These are phyloP conservation scores for Colletotrichum gigasporum DNA, from an alignment of 2,329 filamentous ascomycete species.

Conservation along the genomic window DNA sequence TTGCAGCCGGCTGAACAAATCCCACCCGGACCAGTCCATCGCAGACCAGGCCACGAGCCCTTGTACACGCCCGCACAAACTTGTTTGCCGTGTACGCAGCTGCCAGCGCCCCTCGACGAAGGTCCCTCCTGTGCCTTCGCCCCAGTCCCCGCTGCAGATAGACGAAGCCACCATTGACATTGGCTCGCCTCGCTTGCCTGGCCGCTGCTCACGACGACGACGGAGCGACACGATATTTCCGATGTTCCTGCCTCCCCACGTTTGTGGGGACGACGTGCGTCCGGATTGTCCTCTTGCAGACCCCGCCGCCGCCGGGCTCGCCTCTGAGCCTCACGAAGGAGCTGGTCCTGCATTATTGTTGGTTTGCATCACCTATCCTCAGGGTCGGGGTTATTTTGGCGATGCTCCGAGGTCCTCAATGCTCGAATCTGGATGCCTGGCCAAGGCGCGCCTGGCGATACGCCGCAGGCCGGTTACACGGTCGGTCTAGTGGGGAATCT, in stretches of 20 bases:
- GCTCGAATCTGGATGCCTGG: slow-evolving; percentile 12
- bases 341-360: slow-evolving; percentile 13
- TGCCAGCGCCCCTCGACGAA: background rate
- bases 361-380: background rate
- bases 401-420: background rate
- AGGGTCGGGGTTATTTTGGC: slow-evolving; percentile 1
- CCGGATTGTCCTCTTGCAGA: slow-evolving; percentile 30
- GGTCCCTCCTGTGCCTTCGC: slow-evolving; percentile 4
- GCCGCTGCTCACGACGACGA: background rate
- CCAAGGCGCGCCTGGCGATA: slow-evolving; percentile 3
- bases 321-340: slow-evolving; percentile 9
- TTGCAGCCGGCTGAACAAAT: slow-evolving; percentile 22
- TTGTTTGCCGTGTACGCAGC: background rate
- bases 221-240: slow-evolving; percentile 19
- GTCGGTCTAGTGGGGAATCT: slow-evolving; percentile 10
- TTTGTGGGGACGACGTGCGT: slow-evolving; percentile 27
- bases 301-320: slow-evolving; percentile 23
- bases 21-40: background rate
- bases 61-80: background rate
- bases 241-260: slow-evolving; percentile 24
- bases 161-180: slow-evolving; percentile 23
- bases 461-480: slow-evolving; percentile 1
- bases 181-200: background rate
- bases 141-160: slow-evolving; percentile 22
- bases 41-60: background rate